Conservation (phyloP, 805 yeast species). For the Hemisphaericaspora nanyangensis region DNA sequence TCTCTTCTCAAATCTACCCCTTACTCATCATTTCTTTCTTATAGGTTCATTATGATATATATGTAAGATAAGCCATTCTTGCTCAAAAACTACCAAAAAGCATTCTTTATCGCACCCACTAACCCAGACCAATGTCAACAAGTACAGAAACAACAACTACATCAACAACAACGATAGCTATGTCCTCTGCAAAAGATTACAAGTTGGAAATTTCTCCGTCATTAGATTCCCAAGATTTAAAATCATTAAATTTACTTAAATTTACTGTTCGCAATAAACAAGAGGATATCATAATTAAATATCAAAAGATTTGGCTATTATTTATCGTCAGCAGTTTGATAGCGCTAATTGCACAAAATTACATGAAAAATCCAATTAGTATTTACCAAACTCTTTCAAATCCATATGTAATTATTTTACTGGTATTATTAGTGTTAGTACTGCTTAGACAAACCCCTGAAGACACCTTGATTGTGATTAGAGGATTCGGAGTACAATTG, state of each 20-base stretch:
- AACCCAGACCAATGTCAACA: too few relatives aligned
- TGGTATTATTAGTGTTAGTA: conserved; percentile 11
- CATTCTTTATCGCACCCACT: too few relatives aligned
- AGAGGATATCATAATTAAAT: conserved; percentile 2
- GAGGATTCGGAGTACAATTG: conserved; percentile 47
- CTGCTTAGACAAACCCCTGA: conserved; percentile 31
- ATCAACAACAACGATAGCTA: conserved; percentile 6
- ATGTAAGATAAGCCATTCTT: conserved; percentile 5
- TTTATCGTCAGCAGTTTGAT: conserved; percentile 4
- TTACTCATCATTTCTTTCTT: too few relatives aligned
- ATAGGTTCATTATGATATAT: conserved; percentile 9
- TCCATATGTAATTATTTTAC: conserved; percentile 3
- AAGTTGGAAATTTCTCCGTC: conserved; percentile 23
- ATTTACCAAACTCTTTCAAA: neutral
- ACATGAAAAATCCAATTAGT: neutral
- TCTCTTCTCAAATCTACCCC: too few relatives aligned
- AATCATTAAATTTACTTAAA: conserved; percentile 13
- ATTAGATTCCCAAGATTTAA: conserved; percentile 6
- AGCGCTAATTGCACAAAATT: neutral
- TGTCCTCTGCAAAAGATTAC: conserved; percentile 31
- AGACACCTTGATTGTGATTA: conserved; percentile 42
- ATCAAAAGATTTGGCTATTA: conserved; percentile 5
- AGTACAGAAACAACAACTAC: conserved; percentile 3
- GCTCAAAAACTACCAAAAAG: neutral
- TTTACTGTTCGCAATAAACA: conserved; percentile 14